Percentiles rank a stretch among this genome's conserved stretches.
Evolutionary conservation across 768 basidiomycete species (phyloP).

Genomic region (Amanita rubescens): DNA sequence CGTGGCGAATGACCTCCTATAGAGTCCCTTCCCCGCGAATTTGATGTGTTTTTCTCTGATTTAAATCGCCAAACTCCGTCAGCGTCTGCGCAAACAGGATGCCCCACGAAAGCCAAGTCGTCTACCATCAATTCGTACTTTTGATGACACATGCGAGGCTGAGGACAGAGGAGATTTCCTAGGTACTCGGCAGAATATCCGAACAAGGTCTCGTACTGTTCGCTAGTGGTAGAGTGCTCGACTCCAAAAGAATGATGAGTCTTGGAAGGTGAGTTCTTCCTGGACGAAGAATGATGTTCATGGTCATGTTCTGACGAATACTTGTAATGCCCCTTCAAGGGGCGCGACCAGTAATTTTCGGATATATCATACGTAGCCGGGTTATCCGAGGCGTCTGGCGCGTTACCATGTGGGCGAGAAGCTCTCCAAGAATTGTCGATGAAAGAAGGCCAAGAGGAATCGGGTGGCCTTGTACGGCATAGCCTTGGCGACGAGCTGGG

Average conservation of each 20-base stretch:
- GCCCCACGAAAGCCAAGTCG: constrained; percentile 88
- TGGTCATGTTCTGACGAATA: constrained; percentile 36
- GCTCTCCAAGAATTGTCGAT: constrained; percentile 73
- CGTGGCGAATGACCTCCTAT: constrained; percentile 30
- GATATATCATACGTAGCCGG: constrained; percentile 21
- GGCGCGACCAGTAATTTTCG: constrained; percentile 62
- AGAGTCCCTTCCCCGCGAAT: constrained; percentile 49
- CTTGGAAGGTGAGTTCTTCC: constrained; percentile 43
- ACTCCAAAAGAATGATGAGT: constrained; percentile 31
- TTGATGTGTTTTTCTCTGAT: constrained; percentile 46
- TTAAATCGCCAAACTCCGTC: constrained; percentile 74
- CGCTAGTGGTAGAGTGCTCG: constrained; percentile 28
- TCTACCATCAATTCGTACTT: constrained; percentile 92
- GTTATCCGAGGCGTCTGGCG: constrained; percentile 17
- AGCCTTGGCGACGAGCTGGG: constrained; percentile 62
- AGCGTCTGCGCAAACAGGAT: constrained; percentile 78
- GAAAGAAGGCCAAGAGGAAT: constrained; percentile 37
- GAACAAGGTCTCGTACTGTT: constrained; percentile 62
- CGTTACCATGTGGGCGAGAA: constrained; percentile 40
- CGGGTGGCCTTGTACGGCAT: constrained; percentile 55
- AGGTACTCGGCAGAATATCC: constrained; percentile 79
- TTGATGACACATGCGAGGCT: constrained; percentile 78
- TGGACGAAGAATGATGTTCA: constrained; percentile 40
- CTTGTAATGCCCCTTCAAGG: constrained; percentile 11
- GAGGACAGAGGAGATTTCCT: constrained; percentile 74